Base-by-base conservation (phyloP, 2,329 filamentous ascomycete genomes). In the Hysterium pulicare region DNA sequence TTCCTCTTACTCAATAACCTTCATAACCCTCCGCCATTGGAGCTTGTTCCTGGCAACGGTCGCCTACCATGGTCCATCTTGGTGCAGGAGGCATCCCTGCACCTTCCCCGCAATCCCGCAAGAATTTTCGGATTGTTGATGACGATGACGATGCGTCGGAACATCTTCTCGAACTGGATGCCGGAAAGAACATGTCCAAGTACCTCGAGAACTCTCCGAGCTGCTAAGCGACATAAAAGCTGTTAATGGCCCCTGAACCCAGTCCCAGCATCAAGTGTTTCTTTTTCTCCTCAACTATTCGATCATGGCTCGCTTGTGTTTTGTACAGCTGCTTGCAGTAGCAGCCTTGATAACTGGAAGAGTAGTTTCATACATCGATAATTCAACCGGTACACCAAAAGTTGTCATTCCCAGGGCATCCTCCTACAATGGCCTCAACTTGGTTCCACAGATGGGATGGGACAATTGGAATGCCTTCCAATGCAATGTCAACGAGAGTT, bases 401-500 rank as follows among this genome's bases (percentile, higher is more conserved):
- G 48, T 51, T 22, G 40, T 54, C n/a, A 50, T 57, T 30, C 54
- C 54, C 19, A 53, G 50, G 26, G 49, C 54, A n/a, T 44, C 46
- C 8, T 54, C 46, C 5, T 64, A 64, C 51, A 69, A 69, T 47
- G 66, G 62, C 10, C 54, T 67, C 24, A 64, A 63, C 17, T 46
- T 65, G 28, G 58, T 60, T 2, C 65, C 65, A 3, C 64, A 66
- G 42, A 67, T 68, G 65, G 65, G 65, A 17, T 69, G 64, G 65
- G 53, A 64, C 41, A 59, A 61, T 41, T 62, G 58, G 55, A 57
- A 56, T 35, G 51, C 49, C 5, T 57, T 75, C 45, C 67, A 59
- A 6, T 77, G 75, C 51, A 61, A 75, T 42, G 68, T 78, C 30
- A 62, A 68, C 40, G 70, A 74, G 38, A 59, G 63, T 13, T 62